These are phyloP conservation scores for Suillus placidus DNA, from an alignment of 768 basidiomycete species.

Conservation along the genomic window DNA sequence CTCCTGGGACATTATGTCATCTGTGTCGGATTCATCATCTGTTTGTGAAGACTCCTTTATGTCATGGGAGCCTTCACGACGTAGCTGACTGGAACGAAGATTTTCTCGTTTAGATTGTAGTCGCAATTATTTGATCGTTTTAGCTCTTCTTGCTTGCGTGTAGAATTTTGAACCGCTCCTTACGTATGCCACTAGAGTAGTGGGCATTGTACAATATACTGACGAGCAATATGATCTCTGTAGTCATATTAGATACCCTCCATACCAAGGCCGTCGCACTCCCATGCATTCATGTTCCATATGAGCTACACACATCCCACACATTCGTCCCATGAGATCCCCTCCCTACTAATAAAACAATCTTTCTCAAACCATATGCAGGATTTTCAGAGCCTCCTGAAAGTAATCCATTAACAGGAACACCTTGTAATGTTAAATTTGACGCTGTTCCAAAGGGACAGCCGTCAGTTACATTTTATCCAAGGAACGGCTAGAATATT, in stretches of 20 bases:
- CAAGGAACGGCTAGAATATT: not conserved
- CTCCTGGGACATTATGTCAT: slow-evolving; percentile 23
- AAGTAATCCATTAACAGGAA: slow-evolving; percentile 10
- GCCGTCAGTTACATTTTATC: not conserved
- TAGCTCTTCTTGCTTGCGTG: not conserved
- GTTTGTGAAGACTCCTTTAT: slow-evolving; percentile 60
- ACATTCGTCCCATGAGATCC: not conserved
- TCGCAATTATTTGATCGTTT: not conserved
- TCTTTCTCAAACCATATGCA: not conserved
- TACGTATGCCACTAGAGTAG: not conserved
- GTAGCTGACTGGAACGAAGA: slow-evolving; percentile 20
- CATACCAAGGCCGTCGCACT: not conserved
- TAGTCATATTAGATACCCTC: not conserved
- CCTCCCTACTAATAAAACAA: not conserved
- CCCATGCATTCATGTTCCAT: not conserved
- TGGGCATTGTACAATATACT: not conserved
- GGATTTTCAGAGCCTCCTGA: slow-evolving; percentile 1
- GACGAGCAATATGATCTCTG: not conserved
- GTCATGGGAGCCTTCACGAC: slow-evolving; percentile 59
- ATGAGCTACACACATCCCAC: not conserved
- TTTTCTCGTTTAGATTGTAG: not conserved
- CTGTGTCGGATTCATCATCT: slow-evolving; percentile 32
- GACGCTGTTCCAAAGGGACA: slow-evolving; percentile 12
- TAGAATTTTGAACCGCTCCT: not conserved
- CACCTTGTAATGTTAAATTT: slow-evolving; percentile 13